These are phyloP conservation scores for Urostyla sp. DNA, from an alignment of 73 alveolate species.

Conservation along the genomic window DNA sequence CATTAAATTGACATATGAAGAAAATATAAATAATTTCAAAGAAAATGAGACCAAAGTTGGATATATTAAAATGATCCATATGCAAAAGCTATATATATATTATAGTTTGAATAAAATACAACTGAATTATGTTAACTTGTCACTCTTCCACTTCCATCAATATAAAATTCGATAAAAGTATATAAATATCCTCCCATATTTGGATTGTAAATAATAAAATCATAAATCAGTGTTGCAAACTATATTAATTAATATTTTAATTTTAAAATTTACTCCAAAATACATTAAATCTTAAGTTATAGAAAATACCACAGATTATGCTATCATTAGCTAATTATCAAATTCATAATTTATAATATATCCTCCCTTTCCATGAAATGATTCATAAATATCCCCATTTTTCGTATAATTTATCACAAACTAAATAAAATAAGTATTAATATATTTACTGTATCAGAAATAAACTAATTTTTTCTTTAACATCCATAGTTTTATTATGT, in stretches of 20 bases:
- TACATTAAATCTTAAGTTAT: slow-evolving; percentile 51
- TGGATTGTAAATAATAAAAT: slow-evolving; percentile 53
- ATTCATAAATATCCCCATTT: not conserved
- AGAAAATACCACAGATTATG: too few species aligned
- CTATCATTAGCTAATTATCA: too few species aligned
- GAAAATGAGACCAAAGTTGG: slow-evolving; percentile 18
- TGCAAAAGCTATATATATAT: not conserved
- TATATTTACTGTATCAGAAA: too few species aligned
- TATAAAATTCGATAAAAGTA: slow-evolving; percentile 5
- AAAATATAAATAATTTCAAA: slow-evolving; percentile 38
- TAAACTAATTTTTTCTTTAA: too few species aligned
- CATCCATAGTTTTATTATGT: too few species aligned
- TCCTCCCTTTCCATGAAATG: not conserved
- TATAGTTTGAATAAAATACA: not conserved
- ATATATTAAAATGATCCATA: slow-evolving; percentile 5
- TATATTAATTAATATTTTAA: not conserved
- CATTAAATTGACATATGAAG: slow-evolving; percentile 32
- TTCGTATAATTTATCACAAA: too few species aligned
- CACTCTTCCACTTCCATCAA: slow-evolving; percentile 57
- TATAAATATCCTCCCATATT: slow-evolving; percentile 54
- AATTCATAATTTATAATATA: too few species aligned
- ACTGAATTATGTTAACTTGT: not conserved
- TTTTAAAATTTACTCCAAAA: slow-evolving; percentile 7
- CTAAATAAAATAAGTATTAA: too few species aligned
- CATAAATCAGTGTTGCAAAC: slow-evolving; percentile 17